Conservation (phyloP, 23 red algal genomes). For the Gracilaria domingensis region DNA sequence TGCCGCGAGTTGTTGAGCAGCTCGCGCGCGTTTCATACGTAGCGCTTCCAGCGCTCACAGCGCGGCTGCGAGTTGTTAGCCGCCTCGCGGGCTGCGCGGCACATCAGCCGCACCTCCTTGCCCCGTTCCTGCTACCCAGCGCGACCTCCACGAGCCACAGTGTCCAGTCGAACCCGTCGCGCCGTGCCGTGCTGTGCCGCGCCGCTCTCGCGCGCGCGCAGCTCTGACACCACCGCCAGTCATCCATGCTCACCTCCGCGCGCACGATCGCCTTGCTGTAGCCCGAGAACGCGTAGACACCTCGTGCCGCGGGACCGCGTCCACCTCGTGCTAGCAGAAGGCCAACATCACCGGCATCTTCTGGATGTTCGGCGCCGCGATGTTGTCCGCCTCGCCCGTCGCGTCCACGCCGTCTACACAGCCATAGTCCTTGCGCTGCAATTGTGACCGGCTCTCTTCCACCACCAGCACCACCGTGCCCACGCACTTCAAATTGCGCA, state of each 20-base stretch:
- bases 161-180: too few species aligned
- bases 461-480: constrained; percentile 47
- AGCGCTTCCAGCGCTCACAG: too few species aligned
- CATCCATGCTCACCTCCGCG: constrained; percentile 55
- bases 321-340: constrained; percentile 36
- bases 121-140: too few species aligned
- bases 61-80: too few species aligned
- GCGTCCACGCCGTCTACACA: constrained; percentile 53
- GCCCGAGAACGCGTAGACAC: constrained; percentile 72
- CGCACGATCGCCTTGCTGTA: constrained; percentile 38
- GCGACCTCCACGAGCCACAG: too few species aligned
- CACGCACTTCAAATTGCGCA: constrained; percentile 95
- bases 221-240: constrained; percentile 76
- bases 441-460: constrained; percentile 73
- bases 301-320: neutral
- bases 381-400: constrained; percentile 60
- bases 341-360: constrained; percentile 86
- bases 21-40: too few species aligned
- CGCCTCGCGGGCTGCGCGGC: too few species aligned
- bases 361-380: constrained; percentile 81
- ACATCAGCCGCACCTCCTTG: too few species aligned
- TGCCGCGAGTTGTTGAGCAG: too few species aligned
- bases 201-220: too few species aligned
- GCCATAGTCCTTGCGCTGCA: constrained; percentile 88
- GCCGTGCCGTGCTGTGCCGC: too few species aligned